These are phyloP conservation scores for Epichloe gansuensis DNA, from an alignment of 2,329 filamentous ascomycete species.

Conservation along the genomic window DNA sequence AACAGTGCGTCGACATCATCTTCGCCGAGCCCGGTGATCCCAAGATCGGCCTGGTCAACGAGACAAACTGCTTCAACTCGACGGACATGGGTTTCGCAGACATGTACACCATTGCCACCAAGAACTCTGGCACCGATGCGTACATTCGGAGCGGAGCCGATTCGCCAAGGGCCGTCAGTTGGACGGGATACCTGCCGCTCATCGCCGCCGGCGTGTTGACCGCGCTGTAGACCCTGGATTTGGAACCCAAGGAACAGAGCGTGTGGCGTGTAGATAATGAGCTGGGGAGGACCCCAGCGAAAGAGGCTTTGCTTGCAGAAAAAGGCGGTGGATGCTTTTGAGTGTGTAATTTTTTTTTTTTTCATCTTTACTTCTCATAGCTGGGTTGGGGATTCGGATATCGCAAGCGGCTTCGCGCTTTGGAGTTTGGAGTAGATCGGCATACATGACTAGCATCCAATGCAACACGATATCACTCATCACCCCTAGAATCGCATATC, in stretches of 20 bases:
- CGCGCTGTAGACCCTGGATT: conserved; percentile 19
- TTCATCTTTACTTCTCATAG: neutral
- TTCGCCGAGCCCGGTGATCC: conserved; percentile 67
- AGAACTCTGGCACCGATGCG: conserved; percentile 24
- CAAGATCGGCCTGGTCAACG: conserved; percentile 58
- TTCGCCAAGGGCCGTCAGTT: conserved; percentile 11
- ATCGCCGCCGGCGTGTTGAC: conserved; percentile 26
- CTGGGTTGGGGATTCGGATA: neutral
- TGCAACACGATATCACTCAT: neutral
- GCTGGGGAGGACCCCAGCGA: neutral
- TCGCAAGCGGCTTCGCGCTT: neutral
- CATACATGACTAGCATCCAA: neutral
- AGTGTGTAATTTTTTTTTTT: neutral
- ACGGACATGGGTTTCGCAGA: conserved; percentile 63
- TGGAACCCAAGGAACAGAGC: neutral
- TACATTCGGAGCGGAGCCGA: conserved; percentile 19
- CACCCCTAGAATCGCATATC: neutral
- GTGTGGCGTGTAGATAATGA: conserved; percentile 3
- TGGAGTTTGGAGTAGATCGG: neutral
- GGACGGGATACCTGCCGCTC: conserved; percentile 31
- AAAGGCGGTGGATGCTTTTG: neutral
- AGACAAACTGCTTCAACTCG: conserved; percentile 81
- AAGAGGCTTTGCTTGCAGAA: neutral
- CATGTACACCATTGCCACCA: conserved; percentile 57
- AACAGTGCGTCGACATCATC: conserved; percentile 84